A percentile compares a stretch with the other conserved stretches of the same genome.
Evolutionary conservation across 768 basidiomycete species (phyloP).

Genomic region (Wakefieldia striispora): DNA sequence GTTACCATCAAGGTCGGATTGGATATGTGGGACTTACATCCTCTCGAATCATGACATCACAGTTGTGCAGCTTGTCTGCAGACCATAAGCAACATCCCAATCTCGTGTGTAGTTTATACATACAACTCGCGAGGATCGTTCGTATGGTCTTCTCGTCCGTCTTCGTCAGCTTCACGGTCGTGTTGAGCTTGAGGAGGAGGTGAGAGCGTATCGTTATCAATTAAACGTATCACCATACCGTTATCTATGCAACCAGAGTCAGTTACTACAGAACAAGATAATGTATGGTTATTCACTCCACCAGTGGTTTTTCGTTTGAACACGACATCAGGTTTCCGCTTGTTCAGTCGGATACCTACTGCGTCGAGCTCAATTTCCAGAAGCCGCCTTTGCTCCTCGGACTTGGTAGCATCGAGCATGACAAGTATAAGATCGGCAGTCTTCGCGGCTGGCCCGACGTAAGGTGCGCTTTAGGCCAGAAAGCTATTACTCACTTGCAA

Average conservation of each 20-base stretch:
- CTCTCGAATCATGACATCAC: slow-evolving; percentile 98
- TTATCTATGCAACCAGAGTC: slow-evolving; percentile 51
- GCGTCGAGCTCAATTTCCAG: slow-evolving; percentile 94
- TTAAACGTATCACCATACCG: slow-evolving; percentile 38
- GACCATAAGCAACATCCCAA: slow-evolving; percentile 5
- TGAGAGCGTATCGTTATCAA: neutral
- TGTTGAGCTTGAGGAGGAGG: slow-evolving; percentile 56
- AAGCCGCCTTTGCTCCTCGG: slow-evolving; percentile 83
- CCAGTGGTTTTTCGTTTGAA: slow-evolving; percentile 93
- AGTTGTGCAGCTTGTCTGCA: slow-evolving; percentile 85
- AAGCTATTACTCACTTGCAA: slow-evolving; percentile 58
- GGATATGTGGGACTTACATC: slow-evolving; percentile 53
- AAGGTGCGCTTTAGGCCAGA: neutral
- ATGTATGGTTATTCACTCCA: slow-evolving; percentile 54
- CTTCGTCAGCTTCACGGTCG: slow-evolving; percentile 89
- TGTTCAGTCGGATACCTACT: slow-evolving; percentile 94
- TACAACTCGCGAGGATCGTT: slow-evolving; percentile 87
- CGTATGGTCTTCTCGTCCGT: slow-evolving; percentile 95
- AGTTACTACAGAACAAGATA: neutral
- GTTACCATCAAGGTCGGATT: slow-evolving; percentile 5
- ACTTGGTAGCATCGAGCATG: slow-evolving; percentile 92
- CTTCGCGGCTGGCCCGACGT: slow-evolving; percentile 57
- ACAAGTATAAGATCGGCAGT: slow-evolving; percentile 92
- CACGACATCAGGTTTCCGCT: slow-evolving; percentile 86
- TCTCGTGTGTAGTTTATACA: slow-evolving; percentile 21